phyloP scores from a whole-genome alignment of 2,329 filamentous ascomycete genomes.

The Penicillium glabrum region DNA sequence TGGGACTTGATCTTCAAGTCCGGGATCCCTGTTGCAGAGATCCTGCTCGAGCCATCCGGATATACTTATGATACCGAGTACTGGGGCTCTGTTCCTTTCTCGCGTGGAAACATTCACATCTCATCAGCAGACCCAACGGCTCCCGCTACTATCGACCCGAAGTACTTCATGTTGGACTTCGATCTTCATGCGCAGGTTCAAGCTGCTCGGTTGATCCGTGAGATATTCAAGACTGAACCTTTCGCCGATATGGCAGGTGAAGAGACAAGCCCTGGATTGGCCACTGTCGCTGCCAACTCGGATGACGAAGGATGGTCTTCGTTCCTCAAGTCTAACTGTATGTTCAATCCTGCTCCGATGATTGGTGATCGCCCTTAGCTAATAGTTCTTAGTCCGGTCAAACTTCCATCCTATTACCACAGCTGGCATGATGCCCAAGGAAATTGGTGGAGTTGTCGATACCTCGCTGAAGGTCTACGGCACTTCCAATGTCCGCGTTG shows the following conservation, averaged over 20 bases:
- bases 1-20: slow-evolving; percentile 29
- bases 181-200: slow-evolving; percentile 25
- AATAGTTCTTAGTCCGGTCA: slow-evolving; percentile 21
- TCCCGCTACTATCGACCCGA: slow-evolving; percentile 28
- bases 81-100: slow-evolving; percentile 32
- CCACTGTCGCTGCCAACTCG: slow-evolving; percentile 20
- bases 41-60: slow-evolving; percentile 22
- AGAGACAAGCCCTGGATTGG: slow-evolving; percentile 22
- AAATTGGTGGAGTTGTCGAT: slow-evolving; percentile 35
- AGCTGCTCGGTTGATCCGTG: slow-evolving; percentile 22
- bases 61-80: slow-evolving; percentile 20
- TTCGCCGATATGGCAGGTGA: slow-evolving; percentile 15
- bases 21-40: slow-evolving; percentile 27
- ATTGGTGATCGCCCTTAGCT: neutral
- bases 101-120: slow-evolving; percentile 32
- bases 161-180: slow-evolving; percentile 31
- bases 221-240: slow-evolving; percentile 19
- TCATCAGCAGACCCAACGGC: slow-evolving; percentile 23
- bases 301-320: slow-evolving; percentile 21
- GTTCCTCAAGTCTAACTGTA: slow-evolving; percentile 27
- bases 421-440: slow-evolving; percentile 32
- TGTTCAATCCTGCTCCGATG: neutral
- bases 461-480: slow-evolving; percentile 32
- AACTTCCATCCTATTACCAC: slow-evolving; percentile 34
- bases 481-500: slow-evolving; percentile 32